These are phyloP conservation scores for Verticillium dahliae DNA, from an alignment of 2,329 filamentous ascomycete species.

Conservation along the genomic window DNA sequence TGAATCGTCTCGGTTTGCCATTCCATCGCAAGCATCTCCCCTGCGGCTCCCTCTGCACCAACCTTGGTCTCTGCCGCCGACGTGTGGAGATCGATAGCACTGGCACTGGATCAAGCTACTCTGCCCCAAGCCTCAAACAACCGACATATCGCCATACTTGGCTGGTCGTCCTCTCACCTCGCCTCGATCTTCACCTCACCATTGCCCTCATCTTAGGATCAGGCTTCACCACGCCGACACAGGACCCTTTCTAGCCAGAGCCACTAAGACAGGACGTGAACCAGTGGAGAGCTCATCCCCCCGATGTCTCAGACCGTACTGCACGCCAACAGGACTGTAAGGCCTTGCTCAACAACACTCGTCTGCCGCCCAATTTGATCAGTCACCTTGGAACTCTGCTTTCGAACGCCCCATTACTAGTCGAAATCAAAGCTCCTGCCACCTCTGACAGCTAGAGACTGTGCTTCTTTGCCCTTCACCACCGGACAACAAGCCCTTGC, in stretches of 20 bases:
- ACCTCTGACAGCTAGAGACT: not conserved
- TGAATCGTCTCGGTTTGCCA: not conserved
- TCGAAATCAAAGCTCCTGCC: not conserved
- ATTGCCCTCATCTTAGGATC: slow-evolving; percentile 6
- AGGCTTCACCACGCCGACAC: not conserved
- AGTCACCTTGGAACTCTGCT: slow-evolving; percentile 6
- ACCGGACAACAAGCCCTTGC: not conserved
- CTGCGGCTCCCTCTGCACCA: not conserved
- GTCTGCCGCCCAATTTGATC: slow-evolving; percentile 13
- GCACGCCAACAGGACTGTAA: slow-evolving; percentile 23
- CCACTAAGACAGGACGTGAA: slow-evolving; percentile 10
- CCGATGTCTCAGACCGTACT: slow-evolving; percentile 24
- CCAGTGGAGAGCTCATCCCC: slow-evolving; percentile 16
- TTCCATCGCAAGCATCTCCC: not conserved
- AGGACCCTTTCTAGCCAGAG: slow-evolving; percentile 7
- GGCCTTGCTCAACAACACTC: slow-evolving; percentile 11
- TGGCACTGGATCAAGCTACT: not conserved
- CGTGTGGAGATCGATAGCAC: not conserved
- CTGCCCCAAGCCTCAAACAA: not conserved
- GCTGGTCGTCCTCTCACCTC: not conserved
- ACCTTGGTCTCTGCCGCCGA: not conserved
- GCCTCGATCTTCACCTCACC: slow-evolving; percentile 3
- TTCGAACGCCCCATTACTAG: not conserved
- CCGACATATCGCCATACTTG: not conserved
- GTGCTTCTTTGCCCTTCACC: not conserved